Conservation (phyloP, 768 basidiomycete genomes). For the Tricholomella constricta region DNA sequence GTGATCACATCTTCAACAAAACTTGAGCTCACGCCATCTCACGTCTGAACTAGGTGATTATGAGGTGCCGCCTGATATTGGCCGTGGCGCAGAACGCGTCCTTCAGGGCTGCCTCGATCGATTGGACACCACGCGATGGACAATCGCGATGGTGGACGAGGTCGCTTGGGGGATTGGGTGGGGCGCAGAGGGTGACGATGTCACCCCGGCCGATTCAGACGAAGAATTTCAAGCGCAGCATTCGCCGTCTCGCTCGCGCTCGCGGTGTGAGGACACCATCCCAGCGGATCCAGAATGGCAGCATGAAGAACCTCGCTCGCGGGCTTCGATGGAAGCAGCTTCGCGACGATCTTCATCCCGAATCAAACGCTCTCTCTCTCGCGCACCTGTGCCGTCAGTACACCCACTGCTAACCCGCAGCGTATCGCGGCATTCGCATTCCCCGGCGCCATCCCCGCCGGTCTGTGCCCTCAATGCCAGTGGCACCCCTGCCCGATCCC, state of each 20-base stretch:
- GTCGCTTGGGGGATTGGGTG: slow-evolving; percentile 81
- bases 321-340: slow-evolving; percentile 36
- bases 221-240: slow-evolving; percentile 21
- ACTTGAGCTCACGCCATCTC: slow-evolving; percentile 12
- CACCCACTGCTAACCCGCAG: slow-evolving; percentile 41
- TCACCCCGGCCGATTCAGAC: slow-evolving; percentile 33
- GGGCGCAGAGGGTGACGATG: slow-evolving; percentile 54
- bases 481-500: slow-evolving; percentile 3
- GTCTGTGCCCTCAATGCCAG: slow-evolving; percentile 14
- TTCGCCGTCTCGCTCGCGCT: slow-evolving; percentile 33
- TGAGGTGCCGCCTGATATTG: slow-evolving; percentile 55
- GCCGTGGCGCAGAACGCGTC: slow-evolving; percentile 65
- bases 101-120: slow-evolving; percentile 80
- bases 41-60: slow-evolving; percentile 53
- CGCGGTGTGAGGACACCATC: slow-evolving; percentile 22
- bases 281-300: slow-evolving; percentile 25
- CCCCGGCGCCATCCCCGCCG: slow-evolving; percentile 29
- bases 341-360: slow-evolving; percentile 43
- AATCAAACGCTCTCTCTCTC: slow-evolving; percentile 49
- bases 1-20: neutral
- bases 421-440: slow-evolving; percentile 38
- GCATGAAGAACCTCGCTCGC: slow-evolving; percentile 27
- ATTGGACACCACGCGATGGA: slow-evolving; percentile 67
- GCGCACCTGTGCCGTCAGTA: slow-evolving; percentile 44
- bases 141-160: slow-evolving; percentile 77